These are phyloP conservation scores for Acidomyces sp. DNA, from an alignment of 495 filamentous ascomycete genomes.

Conservation along the genomic window DNA sequence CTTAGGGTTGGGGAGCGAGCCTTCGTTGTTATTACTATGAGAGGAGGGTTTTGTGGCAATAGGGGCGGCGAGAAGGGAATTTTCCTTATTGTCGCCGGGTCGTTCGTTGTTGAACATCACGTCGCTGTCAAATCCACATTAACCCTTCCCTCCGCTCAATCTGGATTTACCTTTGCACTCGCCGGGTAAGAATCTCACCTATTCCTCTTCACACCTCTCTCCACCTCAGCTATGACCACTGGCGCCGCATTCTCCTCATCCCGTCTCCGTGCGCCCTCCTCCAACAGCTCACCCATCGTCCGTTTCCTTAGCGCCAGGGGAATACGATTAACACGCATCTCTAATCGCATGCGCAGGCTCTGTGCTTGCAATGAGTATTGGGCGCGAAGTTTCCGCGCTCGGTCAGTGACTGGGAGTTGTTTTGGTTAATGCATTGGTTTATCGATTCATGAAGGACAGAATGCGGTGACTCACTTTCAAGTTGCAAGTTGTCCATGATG, in stretches of 20 bases:
- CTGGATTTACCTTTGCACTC: no score
- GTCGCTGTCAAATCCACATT: no score
- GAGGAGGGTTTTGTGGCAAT: no score
- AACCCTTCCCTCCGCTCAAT: no score
- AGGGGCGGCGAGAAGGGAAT: no score
- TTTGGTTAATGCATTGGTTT: no score
- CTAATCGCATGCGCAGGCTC: conserved; percentile 70
- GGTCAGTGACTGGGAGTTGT: conserved; percentile 90
- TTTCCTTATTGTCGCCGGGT: conserved; percentile 73
- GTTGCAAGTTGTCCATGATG: conserved; percentile 79
- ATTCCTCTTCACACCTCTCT: no score
- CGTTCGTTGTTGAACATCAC: no score
- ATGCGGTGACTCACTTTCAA: conserved; percentile 68
- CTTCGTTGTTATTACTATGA: no score
- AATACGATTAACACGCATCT: conserved; percentile 90
- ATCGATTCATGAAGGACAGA: no score
- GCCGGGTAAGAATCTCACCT: no score
- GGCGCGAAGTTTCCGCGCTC: conserved; percentile 77
- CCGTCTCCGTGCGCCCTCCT: conserved; percentile 37
- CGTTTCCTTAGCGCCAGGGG: conserved; percentile 63
- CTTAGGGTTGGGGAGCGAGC: conserved; percentile 42
- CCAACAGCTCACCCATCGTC: conserved; percentile 71
- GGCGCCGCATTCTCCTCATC: conserved; percentile 29
- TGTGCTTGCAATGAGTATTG: conserved; percentile 82
- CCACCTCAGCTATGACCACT: no score